Evolutionary conservation across 192 early-diverging fungal species (phyloP).

Genomic region (Coemansia sp.): DNA sequence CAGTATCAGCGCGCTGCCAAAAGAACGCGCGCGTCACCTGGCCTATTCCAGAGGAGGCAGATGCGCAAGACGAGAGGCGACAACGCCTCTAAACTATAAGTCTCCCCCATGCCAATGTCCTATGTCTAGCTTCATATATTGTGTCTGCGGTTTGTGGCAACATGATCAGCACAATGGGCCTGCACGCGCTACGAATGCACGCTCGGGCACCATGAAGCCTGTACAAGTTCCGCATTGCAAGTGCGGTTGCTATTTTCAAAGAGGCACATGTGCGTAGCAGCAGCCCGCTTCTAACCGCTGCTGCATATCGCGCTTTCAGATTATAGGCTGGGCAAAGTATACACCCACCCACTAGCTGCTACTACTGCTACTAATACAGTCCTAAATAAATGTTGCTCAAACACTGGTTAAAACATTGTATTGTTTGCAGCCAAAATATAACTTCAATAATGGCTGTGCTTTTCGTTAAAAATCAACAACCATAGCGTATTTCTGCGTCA

Average conservation of each 20-base stretch:
- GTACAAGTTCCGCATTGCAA: neutral
- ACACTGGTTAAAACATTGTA: no score
- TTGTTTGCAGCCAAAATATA: no score
- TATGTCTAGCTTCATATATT: neutral
- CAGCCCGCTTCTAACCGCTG: no score
- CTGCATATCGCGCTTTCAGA: no score
- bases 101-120: neutral
- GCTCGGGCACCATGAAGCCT: constrained; percentile 2
- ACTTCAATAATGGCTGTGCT: no score
- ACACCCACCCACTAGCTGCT: no score
- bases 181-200: neutral
- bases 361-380: no score
- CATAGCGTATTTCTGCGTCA: no score
- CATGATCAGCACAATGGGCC: constrained; percentile 1
- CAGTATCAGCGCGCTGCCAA: neutral
- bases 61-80: neutral
- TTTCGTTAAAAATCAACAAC: no score
- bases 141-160: neutral
- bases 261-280: neutral
- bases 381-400: no score
- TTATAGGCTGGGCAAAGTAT: no score
- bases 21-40: neutral
- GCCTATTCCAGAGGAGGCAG: neutral
- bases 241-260: neutral
- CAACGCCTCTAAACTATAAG: neutral